Base-by-base conservation (phyloP, 2,329 filamentous ascomycete genomes). In the Pezicula radicicola region DNA sequence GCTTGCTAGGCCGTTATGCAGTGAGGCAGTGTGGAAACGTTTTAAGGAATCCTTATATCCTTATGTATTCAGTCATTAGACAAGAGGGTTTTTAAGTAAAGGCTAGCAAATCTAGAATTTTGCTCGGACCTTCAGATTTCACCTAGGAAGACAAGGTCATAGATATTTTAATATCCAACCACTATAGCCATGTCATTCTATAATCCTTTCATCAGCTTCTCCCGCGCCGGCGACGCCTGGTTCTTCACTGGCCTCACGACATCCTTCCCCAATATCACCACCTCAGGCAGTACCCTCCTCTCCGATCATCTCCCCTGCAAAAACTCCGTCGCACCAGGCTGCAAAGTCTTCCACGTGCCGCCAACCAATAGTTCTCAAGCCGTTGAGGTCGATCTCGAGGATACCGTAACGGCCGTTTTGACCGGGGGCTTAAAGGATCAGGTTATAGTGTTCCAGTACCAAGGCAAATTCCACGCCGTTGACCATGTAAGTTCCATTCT, bases 381-480 rank as follows among this genome's bases (percentile, higher is more conserved):
- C 10, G 69, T 57, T 1, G 73, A 73, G 51, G 49, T 56, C 9
- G 46, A 49, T 13, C 53, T 73, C 3, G 64, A 65, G 0, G 70
- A 74, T 7, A 66, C 63, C 0, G 53, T 68, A 10, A 16, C 21
- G 21, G 5, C 21, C 5, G 19, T 16, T 7, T 6, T 42, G 8
- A 67, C 61, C 2, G 65, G 67, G 3, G 68, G 72, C 3, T 46
- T 57, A 3, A 75, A 72, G 43, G 75, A 86, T 50, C 84, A 88
- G 60, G 81, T 88, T 0, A 72, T 89, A 16, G 75, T 89, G 0
- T 89, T 88, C 55, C 75, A 76, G 57, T 85, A 85, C 42, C 44
- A 75, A 48, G 81, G 79, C 3, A 82, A 79, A 53, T 73, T 88
- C n/a, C 78, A 88, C 60, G 86, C 85, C 0, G 71, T 88, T 19